Evolutionary conservation across 495 filamentous ascomycete species (phyloP), one percentile per base, ranked within the genome.

Genomic region (Aspergillus avenaceus): DNA sequence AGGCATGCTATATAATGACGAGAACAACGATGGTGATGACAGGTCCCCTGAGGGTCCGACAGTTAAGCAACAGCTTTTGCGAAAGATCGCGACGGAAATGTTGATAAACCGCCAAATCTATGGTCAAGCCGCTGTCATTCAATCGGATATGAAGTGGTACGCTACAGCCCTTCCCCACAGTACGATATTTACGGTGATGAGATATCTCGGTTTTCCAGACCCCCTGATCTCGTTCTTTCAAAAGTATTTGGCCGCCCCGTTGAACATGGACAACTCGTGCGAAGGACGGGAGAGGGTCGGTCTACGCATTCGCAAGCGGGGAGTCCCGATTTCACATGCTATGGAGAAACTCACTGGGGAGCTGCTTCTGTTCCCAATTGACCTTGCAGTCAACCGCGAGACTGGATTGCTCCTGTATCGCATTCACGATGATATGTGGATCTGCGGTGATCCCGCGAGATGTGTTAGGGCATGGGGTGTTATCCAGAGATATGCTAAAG

Each of bases 401-500:
- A 74, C 82, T 0, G 62, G 72, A 5, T 66, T 79, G 19, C 64
- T 76, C 19, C 56, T 83, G 28, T 77, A 77, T 55, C 74, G 79
- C 9, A 69, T 82, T 41, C 73, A 82, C 52, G 81, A 84, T 47
- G 80, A 84, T 46, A 66, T 84, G 38, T 85, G 82, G 82, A 72
- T 83, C 31, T 83, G 73, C 7, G 62, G 64, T 0, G 66, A 76
- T n/a, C 74, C 80, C 6, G 52, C 60, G 0, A 66, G 62, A 5
- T 75, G 75, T 26, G 74, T 71, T 5, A 71, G 65, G 23, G 79
- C 77, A 3, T 85, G 80, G 81, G 55, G 71, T 38, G 69, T 72
- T 0, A 74, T 84, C 45, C 61, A 64, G 1, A 52, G 62, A 1
- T 85, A 78, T 52, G 62, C 71, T 13, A 49, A 72, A 9, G 64